These are phyloP conservation scores for Neurospora sp. DNA, from an alignment of 495 filamentous ascomycete species.

Conservation along the genomic window DNA sequence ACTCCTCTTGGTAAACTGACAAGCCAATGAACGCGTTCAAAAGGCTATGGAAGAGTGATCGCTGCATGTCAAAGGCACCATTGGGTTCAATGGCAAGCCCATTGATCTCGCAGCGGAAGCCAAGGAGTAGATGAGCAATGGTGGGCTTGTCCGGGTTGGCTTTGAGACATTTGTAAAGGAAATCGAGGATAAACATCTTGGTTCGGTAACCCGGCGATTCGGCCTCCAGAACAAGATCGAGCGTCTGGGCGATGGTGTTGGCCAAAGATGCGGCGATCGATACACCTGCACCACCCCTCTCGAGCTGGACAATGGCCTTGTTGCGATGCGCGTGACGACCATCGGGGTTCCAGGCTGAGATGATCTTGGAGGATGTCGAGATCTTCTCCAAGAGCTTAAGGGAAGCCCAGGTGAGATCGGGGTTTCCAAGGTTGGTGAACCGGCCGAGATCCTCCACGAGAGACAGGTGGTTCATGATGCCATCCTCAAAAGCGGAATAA, in stretches of 20 bases:
- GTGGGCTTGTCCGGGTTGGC: constrained; percentile 61
- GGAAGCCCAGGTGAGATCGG: constrained; percentile 63
- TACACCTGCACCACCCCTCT: constrained; percentile 58
- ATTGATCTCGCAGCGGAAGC: constrained; percentile 64
- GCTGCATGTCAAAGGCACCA: constrained; percentile 53
- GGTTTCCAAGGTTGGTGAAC: constrained; percentile 72
- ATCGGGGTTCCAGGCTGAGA: constrained; percentile 43
- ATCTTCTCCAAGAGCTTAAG: constrained; percentile 76
- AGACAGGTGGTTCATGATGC: constrained; percentile 65
- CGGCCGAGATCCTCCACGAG: constrained; percentile 69
- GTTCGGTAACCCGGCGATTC: constrained; percentile 59
- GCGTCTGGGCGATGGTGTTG: constrained; percentile 49
- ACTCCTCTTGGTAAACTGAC: constrained; percentile 48
- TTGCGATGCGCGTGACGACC: constrained; percentile 50
- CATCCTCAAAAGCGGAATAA: constrained; percentile 83
- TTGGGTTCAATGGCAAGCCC: constrained; percentile 52
- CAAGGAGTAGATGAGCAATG: constrained; percentile 82
- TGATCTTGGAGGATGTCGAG: constrained; percentile 66
- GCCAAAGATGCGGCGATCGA: constrained; percentile 57
- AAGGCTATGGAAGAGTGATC: constrained; percentile 76
- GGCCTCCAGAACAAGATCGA: constrained; percentile 54
- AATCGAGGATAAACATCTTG: constrained; percentile 68
- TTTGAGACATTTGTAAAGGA: constrained; percentile 68
- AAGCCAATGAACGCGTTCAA: constrained; percentile 54
- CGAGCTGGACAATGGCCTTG: constrained; percentile 70